phyloP scores from a whole-genome alignment of 73 alveolate species.

The Diophrys appendiculata region DNA sequence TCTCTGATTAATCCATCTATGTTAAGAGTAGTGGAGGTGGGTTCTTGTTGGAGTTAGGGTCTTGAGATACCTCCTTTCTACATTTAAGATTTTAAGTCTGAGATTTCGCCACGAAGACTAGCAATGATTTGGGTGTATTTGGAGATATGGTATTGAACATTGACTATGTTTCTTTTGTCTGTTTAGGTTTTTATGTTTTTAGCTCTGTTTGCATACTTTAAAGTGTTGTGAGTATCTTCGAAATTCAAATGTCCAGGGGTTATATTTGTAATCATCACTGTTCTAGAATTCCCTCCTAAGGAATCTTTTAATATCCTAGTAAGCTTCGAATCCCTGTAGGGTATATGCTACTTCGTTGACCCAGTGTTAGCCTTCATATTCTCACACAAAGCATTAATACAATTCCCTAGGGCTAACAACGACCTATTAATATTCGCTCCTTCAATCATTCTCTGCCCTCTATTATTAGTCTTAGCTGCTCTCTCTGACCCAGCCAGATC shows the following conservation, averaged over 20 bases:
- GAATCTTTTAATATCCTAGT: constrained; percentile 98
- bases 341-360: constrained; percentile 81
- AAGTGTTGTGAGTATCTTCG: constrained; percentile 99
- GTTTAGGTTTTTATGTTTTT: constrained; percentile 97
- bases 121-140: constrained; percentile 94
- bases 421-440: constrained; percentile 98
- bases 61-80: constrained; percentile 1
- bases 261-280: constrained; percentile 99
- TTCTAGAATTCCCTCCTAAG: constrained; percentile 99
- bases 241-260: constrained; percentile 86
- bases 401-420: constrained; percentile 96
- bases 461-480: constrained; percentile 94
- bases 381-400: constrained; percentile 97
- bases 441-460: constrained; percentile 98
- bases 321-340: constrained; percentile 98
- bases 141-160: constrained; percentile 96
- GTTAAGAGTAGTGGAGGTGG: neutral
- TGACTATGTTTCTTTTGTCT: constrained; percentile 82
- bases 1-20: constrained; percentile 12
- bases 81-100: constrained; percentile 32
- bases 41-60: constrained; percentile 4
- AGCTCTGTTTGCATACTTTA: constrained; percentile 99
- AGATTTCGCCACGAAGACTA: constrained; percentile 80
- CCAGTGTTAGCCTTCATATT: constrained; percentile 81
- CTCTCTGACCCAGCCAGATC: constrained; percentile 99